phyloP scores from a whole-genome alignment of 768 basidiomycete species.

The Phaeolepiota aurea region DNA sequence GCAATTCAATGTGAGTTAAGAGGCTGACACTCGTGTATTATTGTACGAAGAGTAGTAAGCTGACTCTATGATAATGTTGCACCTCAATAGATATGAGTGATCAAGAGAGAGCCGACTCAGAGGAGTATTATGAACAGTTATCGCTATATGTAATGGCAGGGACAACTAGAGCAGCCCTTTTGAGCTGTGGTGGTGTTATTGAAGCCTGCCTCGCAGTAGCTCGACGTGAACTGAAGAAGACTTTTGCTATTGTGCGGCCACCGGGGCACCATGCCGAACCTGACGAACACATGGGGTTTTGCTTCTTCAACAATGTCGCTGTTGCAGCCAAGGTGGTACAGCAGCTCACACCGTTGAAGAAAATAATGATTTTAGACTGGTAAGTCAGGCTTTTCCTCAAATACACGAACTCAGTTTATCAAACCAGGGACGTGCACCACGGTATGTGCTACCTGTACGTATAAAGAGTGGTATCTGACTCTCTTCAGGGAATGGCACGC shows the following conservation, averaged over 20 bases:
- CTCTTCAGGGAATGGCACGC: constrained; percentile 85
- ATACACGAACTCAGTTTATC: background rate
- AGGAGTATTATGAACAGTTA: constrained; percentile 79
- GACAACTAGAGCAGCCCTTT: constrained; percentile 75
- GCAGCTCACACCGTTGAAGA: constrained; percentile 59
- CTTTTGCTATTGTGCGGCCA: constrained; percentile 92
- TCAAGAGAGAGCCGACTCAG: constrained; percentile 69
- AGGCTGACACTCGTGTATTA: constrained; percentile 6
- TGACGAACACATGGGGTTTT: constrained; percentile 98
- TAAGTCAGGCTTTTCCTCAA: constrained; percentile 28
- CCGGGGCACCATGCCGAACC: constrained; percentile 99
- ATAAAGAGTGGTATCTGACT: constrained; percentile 5
- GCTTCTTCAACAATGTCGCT: constrained; percentile 98
- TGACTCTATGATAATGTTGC: constrained; percentile 2
- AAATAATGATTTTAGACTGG: constrained; percentile 93
- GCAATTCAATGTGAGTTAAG: constrained; percentile 69
- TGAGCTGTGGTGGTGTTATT: constrained; percentile 93
- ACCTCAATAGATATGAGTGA: constrained; percentile 54
- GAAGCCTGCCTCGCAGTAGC: constrained; percentile 87
- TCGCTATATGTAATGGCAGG: constrained; percentile 88
- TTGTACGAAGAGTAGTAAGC: background rate
- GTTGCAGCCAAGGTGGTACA: constrained; percentile 84
- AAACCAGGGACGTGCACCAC: constrained; percentile 86
- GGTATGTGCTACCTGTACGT: constrained; percentile 55
- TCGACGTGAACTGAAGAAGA: constrained; percentile 67